phyloP scores from a whole-genome alignment of 2,329 filamentous ascomycete species.

The Claviceps arundinis region DNA sequence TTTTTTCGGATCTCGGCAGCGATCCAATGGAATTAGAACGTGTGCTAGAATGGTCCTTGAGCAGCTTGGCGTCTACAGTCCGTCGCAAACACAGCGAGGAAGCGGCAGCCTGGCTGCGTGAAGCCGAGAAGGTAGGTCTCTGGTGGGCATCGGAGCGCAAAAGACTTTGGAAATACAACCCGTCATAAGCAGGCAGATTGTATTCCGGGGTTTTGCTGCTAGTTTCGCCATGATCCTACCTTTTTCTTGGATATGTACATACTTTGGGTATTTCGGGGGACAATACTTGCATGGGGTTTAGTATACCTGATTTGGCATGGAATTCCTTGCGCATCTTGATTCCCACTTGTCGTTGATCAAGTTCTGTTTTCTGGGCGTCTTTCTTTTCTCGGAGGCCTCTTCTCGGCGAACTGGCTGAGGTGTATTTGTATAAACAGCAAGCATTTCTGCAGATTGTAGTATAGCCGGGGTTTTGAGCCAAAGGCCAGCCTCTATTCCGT shows the following conservation, averaged over 20 bases:
- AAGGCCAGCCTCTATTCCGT: neutral
- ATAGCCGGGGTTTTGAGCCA: neutral
- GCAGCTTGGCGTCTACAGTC: constrained; percentile 7
- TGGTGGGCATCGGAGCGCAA: constrained; percentile 19
- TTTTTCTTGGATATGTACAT: too few relatives aligned
- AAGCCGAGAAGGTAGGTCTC: constrained; percentile 17
- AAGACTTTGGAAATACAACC: constrained; percentile 6
- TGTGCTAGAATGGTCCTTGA: constrained; percentile 8
- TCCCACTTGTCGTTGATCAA: too few relatives aligned
- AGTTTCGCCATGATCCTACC: too few relatives aligned
- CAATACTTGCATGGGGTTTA: too few relatives aligned
- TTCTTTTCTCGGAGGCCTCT: neutral
- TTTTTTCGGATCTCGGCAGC: constrained; percentile 14
- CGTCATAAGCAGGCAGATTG: neutral
- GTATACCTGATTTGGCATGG: too few relatives aligned
- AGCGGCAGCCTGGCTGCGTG: constrained; percentile 15
- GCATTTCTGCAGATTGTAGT: neutral
- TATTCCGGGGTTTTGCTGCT: too few relatives aligned
- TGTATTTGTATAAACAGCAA: neutral
- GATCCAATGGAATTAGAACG: constrained; percentile 17
- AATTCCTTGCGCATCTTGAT: too few relatives aligned
- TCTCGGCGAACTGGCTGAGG: neutral
- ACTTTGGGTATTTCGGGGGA: too few relatives aligned
- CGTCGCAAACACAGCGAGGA: constrained; percentile 9
- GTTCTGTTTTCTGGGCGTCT: neutral